These are phyloP conservation scores for Tilletia horrida DNA, from an alignment of 1,284 basidiomycete genomes.

Conservation along the genomic window DNA sequence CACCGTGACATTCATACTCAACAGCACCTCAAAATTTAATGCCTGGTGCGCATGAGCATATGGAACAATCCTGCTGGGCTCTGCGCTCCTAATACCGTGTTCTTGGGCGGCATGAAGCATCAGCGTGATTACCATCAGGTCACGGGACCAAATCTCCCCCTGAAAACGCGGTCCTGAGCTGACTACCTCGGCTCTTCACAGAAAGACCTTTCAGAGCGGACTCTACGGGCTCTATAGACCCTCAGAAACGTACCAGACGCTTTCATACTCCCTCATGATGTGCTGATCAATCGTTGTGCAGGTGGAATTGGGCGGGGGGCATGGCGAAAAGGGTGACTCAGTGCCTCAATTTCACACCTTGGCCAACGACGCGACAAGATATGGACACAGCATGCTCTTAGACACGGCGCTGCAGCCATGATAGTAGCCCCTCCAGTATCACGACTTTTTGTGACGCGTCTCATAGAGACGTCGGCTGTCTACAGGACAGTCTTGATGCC, in stretches of 20 bases:
- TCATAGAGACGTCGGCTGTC: too few relatives aligned
- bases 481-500: too few relatives aligned
- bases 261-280: not conserved
- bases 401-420: not conserved
- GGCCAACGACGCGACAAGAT: not conserved
- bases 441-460: not conserved
- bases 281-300: not conserved
- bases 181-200: not conserved
- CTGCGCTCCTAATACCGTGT: not conserved
- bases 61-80: not conserved
- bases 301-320: not conserved
- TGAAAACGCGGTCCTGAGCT: not conserved
- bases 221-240: not conserved
- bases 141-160: constrained; percentile 4
- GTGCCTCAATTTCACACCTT: not conserved
- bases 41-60: not conserved
- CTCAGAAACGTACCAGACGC: not conserved
- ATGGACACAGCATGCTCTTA: not conserved
- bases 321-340: constrained; percentile 14
- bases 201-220: not conserved
- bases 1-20: not conserved
- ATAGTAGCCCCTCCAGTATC: not conserved
- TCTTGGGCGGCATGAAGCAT: not conserved
- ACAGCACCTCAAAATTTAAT: constrained; percentile 8
- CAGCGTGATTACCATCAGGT: not conserved